Conservation (phyloP, 192 early-diverging fungal genomes). For the Umbelopsis sp. region DNA sequence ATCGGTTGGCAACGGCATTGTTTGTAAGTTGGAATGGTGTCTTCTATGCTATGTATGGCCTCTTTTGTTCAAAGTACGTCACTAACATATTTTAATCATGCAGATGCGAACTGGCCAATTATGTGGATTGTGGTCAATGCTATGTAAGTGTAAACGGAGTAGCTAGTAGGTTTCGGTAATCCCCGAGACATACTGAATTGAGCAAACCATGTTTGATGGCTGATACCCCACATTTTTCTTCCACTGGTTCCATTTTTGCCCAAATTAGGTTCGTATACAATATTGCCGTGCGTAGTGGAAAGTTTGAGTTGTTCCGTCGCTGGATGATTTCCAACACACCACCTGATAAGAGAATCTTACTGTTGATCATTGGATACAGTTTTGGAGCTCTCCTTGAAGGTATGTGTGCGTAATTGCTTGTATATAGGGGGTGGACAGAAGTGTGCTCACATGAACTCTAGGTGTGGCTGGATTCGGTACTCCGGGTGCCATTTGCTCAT, state of each 20-base stretch:
- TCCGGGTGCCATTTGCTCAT: conserved; percentile 45
- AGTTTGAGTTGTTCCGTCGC: conserved; percentile 43
- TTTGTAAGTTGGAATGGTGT: conserved; percentile 14
- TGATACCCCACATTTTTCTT: neutral
- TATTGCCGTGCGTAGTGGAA: conserved; percentile 31
- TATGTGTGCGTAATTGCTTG: neutral
- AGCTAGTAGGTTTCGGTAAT: too few species aligned
- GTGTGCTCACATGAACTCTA: neutral
- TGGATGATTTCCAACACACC: conserved; percentile 46
- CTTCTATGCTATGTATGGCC: neutral
- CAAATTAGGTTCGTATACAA: conserved; percentile 40
- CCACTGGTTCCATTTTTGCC: neutral
- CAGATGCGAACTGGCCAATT: conserved; percentile 42
- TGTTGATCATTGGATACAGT: conserved; percentile 37
- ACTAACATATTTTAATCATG: neutral
- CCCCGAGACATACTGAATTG: neutral
- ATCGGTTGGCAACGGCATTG: conserved; percentile 35
- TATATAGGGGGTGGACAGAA: neutral
- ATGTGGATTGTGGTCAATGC: conserved; percentile 50
- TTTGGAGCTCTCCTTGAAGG: conserved; percentile 28
- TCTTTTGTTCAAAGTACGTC: neutral
- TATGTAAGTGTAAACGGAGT: conserved; percentile 18
- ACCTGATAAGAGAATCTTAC: conserved; percentile 34
- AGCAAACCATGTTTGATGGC: neutral
- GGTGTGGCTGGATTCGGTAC: conserved; percentile 45